These are phyloP conservation scores for Clausena lansium DNA, from an alignment of 345 rosid species.

Conservation along the genomic window DNA sequence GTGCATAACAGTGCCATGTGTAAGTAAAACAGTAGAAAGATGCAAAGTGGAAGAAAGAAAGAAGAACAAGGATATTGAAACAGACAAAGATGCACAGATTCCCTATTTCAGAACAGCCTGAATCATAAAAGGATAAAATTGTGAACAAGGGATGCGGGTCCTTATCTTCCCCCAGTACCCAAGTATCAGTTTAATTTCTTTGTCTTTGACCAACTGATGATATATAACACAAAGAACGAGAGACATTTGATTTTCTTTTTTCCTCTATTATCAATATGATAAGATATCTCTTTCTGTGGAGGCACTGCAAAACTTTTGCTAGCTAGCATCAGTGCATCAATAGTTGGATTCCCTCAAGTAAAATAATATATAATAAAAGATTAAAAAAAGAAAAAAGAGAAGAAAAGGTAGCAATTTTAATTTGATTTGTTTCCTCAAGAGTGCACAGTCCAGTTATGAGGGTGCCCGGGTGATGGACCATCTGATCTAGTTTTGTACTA, in stretches of 20 bases:
- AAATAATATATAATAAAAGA: neutral
- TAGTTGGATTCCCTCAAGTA: constrained; percentile 32
- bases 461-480: constrained; percentile 21
- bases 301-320: neutral
- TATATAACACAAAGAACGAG: constrained; percentile 16
- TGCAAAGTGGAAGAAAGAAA: constrained; percentile 22
- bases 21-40: constrained; percentile 6
- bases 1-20: neutral
- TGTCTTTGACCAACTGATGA: constrained; percentile 6
- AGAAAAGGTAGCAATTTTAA: neutral
- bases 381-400: neutral
- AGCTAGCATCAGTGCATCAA: neutral
- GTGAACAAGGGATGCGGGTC: constrained; percentile 3
- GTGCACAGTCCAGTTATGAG: constrained; percentile 18
- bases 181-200: constrained; percentile 8
- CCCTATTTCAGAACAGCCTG: neutral
- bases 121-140: constrained; percentile 1
- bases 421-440: constrained; percentile 25
- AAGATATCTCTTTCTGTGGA: constrained; percentile 14
- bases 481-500: neutral
- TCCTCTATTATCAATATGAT: neutral
- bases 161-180: constrained; percentile 9
- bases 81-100: constrained; percentile 18
- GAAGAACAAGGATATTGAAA: constrained; percentile 20
- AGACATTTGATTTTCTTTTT: neutral